phyloP scores from a whole-genome alignment of 2,329 filamentous ascomycete species.

The Macrophomina phaseolina region DNA sequence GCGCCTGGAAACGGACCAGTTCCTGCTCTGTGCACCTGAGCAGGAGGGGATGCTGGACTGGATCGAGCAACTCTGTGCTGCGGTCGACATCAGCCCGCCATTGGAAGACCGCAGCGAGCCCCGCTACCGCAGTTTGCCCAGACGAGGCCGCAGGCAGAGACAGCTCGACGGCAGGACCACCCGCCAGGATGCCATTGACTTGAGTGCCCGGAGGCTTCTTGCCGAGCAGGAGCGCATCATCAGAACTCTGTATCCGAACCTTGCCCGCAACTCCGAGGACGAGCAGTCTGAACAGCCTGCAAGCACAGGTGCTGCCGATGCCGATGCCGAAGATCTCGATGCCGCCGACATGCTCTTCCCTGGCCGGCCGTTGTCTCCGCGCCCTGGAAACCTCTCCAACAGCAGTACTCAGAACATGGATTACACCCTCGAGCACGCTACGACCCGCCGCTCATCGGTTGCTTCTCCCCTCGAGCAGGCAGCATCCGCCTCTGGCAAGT shows the following conservation, averaged over 20 bases:
- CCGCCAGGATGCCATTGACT: conserved; percentile 37
- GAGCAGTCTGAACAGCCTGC: conserved; percentile 27
- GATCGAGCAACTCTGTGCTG: conserved; percentile 70
- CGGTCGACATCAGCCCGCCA: conserved; percentile 69
- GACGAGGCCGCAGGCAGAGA: conserved; percentile 47
- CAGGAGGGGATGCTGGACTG: conserved; percentile 71
- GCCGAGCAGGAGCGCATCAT: conserved; percentile 57
- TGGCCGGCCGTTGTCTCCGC: conserved; percentile 8
- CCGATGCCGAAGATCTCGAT: conserved; percentile 45
- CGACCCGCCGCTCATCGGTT: conserved; percentile 7
- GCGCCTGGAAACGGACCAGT: conserved; percentile 74
- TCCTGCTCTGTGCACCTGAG: conserved; percentile 70
- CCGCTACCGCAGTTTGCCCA: conserved; percentile 54
- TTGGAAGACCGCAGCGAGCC: conserved; percentile 63
- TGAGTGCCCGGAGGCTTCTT: conserved; percentile 48
- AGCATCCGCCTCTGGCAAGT: neutral
- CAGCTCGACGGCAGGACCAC: conserved; percentile 38
- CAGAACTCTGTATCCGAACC: conserved; percentile 52
- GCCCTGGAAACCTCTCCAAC: conserved; percentile 16
- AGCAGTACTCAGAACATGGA: conserved; percentile 6
- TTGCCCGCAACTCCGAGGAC: conserved; percentile 37
- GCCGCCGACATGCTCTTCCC: conserved; percentile 42
- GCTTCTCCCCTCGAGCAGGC: neutral
- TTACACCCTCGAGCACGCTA: neutral
- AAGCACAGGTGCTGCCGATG: conserved; percentile 33